Evolutionary conservation across 176 grass and related monocot species (phyloP).

Genomic region (Chrysopogon serrulatus): DNA sequence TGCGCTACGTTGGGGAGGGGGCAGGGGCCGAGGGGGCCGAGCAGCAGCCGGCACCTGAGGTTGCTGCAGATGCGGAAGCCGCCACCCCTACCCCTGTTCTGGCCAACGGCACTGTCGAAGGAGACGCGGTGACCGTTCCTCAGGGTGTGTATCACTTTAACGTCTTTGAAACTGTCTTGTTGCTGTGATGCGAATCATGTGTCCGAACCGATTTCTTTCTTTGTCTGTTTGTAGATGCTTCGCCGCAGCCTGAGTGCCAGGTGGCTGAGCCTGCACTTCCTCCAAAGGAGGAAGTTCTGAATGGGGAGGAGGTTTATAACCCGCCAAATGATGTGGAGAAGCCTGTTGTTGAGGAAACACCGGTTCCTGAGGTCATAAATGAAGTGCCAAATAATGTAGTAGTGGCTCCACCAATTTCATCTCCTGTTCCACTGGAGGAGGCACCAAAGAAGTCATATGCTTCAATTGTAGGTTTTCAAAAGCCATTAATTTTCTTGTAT

Average conservation of each 20-base stretch:
- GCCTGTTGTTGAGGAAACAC: slow-evolving; percentile 48
- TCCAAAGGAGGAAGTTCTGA: slow-evolving; percentile 8
- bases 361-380: slow-evolving; percentile 44
- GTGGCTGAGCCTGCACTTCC: slow-evolving; percentile 3
- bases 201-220: neutral
- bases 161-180: neutral
- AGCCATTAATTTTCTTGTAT: neutral
- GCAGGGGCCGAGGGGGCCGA: neutral
- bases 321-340: slow-evolving; percentile 30
- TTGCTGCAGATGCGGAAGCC: neutral
- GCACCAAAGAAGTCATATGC: slow-evolving; percentile 91
- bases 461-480: slow-evolving; percentile 72
- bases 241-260: slow-evolving; percentile 20
- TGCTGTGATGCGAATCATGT: neutral
- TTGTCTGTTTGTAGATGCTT: slow-evolving; percentile 23
- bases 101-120: slow-evolving; percentile 32
- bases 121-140: neutral
- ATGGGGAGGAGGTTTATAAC: slow-evolving; percentile 47
- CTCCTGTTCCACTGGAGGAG: slow-evolving; percentile 34
- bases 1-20: slow-evolving; percentile 53
- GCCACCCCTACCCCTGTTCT: neutral
- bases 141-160: slow-evolving; percentile 23
- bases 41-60: neutral
- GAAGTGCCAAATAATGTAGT: slow-evolving; percentile 42
- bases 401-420: neutral